These are phyloP conservation scores for Paracamarosporium sp. DNA, from an alignment of 2,329 filamentous ascomycete genomes.

Conservation along the genomic window DNA sequence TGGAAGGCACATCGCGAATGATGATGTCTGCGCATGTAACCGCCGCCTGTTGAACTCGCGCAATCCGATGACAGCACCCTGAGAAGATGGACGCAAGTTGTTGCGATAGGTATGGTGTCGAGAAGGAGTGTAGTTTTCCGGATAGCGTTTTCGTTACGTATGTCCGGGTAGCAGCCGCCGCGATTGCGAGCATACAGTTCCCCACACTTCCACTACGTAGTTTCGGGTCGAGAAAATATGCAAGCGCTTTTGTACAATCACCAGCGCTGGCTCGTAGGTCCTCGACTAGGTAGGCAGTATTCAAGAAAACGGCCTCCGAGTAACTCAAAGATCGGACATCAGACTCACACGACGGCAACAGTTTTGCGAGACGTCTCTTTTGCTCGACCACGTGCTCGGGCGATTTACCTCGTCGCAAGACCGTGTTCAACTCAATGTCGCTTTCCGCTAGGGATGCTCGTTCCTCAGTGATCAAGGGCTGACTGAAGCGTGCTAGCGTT, in stretches of 20 bases:
- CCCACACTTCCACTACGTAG: conserved; percentile 68
- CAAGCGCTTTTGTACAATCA: conserved; percentile 86
- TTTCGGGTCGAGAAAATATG: conserved; percentile 94
- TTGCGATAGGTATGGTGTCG: conserved; percentile 87
- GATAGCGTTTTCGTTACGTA: conserved; percentile 79
- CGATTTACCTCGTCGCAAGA: conserved; percentile 84
- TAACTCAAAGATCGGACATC: conserved; percentile 87
- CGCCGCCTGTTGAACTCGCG: conserved; percentile 88
- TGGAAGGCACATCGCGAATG: conserved; percentile 82
- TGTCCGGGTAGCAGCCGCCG: conserved; percentile 74
- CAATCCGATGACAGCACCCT: conserved; percentile 91
- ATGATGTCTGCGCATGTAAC: conserved; percentile 84
- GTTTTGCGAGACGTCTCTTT: conserved; percentile 76
- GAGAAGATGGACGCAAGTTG: conserved; percentile 87
- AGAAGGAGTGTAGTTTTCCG: conserved; percentile 77
- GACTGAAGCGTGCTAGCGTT: conserved; percentile 84
- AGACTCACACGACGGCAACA: conserved; percentile 76
- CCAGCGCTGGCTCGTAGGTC: conserved; percentile 84
- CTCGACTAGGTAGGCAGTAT: conserved; percentile 88
- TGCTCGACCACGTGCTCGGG: conserved; percentile 79
- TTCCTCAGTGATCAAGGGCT: conserved; percentile 85
- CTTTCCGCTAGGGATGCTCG: conserved; percentile 90
- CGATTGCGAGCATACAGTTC: conserved; percentile 68
- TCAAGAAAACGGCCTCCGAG: conserved; percentile 88
- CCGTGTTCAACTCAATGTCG: conserved; percentile 95